These are phyloP conservation scores for Chrysanthemum lavandulifolium DNA, from an alignment of 129 eudicot genomes.

Conservation along the genomic window DNA sequence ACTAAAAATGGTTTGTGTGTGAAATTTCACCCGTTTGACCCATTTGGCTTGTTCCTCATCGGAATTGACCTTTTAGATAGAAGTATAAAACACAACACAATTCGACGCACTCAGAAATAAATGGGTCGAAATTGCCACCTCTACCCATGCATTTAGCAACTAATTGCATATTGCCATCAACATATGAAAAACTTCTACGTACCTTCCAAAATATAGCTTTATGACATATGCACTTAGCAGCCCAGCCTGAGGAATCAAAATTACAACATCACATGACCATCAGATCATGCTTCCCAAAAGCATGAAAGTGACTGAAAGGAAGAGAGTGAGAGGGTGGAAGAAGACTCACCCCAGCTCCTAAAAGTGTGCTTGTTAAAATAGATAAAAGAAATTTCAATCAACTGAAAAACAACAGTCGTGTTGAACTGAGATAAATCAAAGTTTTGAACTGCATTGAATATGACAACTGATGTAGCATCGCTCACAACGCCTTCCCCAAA, in stretches of 20 bases:
- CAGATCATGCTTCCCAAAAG: neutral
- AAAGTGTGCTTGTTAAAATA: constrained; percentile 70
- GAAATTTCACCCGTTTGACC: too few relatives aligned
- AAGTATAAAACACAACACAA: neutral
- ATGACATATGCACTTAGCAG: constrained; percentile 70
- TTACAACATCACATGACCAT: constrained; percentile 18
- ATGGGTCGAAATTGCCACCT: neutral
- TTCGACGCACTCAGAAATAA: neutral
- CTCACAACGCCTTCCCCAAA: constrained; percentile 93
- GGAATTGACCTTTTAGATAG: too few relatives aligned
- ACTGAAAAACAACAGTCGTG: constrained; percentile 47
- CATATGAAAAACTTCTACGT: neutral
- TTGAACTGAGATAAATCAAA: constrained; percentile 57
- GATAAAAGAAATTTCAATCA: constrained; percentile 59
- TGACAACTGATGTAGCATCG: constrained; percentile 94
- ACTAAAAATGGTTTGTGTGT: too few relatives aligned
- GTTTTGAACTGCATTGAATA: constrained; percentile 75
- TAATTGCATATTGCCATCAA: constrained; percentile 5
- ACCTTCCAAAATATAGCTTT: constrained; percentile 79
- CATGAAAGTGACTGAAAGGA: neutral
- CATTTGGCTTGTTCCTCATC: neutral
- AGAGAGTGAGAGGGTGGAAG: constrained; percentile 4
- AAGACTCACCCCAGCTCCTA: constrained; percentile 67
- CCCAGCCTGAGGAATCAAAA: constrained; percentile 52
- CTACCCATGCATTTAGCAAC: neutral